Evolutionary conservation across 768 basidiomycete species (phyloP).

Genomic region (Boletus barrowsii): DNA sequence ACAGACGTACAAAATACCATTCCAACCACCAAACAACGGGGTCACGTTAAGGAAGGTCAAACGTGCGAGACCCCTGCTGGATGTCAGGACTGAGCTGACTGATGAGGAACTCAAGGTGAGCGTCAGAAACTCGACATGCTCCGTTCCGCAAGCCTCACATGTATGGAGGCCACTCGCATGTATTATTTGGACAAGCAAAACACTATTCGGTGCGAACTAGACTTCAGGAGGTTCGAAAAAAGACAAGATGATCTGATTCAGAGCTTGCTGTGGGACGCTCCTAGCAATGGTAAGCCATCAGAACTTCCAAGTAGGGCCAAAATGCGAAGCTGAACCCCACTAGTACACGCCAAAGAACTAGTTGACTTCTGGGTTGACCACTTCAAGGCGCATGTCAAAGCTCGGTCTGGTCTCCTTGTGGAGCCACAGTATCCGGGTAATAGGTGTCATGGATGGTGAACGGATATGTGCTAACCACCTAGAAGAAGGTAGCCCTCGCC

Average conservation of each 20-base stretch:
- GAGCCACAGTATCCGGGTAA: slow-evolving; percentile 13
- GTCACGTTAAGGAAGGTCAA: slow-evolving; percentile 42
- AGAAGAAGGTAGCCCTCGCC: slow-evolving; percentile 38
- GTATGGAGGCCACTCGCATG: slow-evolving; percentile 52
- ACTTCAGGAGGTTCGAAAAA: slow-evolving; percentile 55
- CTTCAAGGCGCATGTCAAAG: slow-evolving; percentile 67
- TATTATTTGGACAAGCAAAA: slow-evolving; percentile 67
- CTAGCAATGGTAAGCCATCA: slow-evolving; percentile 52
- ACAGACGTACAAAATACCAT: not conserved
- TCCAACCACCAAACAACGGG: not conserved
- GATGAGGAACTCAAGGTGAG: slow-evolving; percentile 76
- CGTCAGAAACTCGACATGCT: not conserved
- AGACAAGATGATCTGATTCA: slow-evolving; percentile 51
- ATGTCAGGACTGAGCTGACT: slow-evolving; percentile 74
- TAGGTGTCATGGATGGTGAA: not conserved
- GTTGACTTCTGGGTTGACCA: slow-evolving; percentile 73
- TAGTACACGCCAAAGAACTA: slow-evolving; percentile 67
- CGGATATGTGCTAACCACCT: slow-evolving; percentile 3
- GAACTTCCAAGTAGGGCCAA: not conserved
- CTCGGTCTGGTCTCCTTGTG: slow-evolving; percentile 40
- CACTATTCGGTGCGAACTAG: slow-evolving; percentile 46
- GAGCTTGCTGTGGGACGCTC: slow-evolving; percentile 65
- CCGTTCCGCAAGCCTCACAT: not conserved
- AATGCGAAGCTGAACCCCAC: slow-evolving; percentile 2
- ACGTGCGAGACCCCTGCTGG: slow-evolving; percentile 54